Conservation (phyloP, 495 filamentous ascomycete genomes). For the Amorphotheca resinae region DNA sequence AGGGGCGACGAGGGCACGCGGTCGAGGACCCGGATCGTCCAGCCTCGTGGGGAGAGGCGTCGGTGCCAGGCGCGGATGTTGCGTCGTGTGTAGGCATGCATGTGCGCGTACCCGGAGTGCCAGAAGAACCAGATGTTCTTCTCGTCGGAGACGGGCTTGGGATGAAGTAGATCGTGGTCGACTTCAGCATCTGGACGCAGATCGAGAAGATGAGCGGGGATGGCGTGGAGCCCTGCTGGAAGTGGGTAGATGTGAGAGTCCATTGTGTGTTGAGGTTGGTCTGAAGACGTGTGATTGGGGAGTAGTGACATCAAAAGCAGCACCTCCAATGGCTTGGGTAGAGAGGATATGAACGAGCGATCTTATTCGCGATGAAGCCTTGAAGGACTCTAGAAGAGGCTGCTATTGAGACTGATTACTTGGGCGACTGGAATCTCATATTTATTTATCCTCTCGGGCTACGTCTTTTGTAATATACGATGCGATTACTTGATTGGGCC, state of each 20-base stretch:
- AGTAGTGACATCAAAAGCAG: too few relatives aligned
- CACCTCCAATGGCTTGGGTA: too few relatives aligned
- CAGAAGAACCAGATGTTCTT: conserved; percentile 50
- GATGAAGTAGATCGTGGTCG: conserved; percentile 31
- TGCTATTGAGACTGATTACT: too few relatives aligned
- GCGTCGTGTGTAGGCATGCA: conserved; percentile 40
- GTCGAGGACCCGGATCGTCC: conserved; percentile 40
- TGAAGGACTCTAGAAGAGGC: too few relatives aligned
- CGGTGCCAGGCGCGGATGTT: conserved; percentile 45
- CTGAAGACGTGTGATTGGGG: not conserved
- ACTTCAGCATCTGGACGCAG: conserved; percentile 33
- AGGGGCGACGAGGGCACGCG: conserved; percentile 27
- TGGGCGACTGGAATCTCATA: too few relatives aligned
- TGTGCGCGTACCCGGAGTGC: conserved; percentile 32
- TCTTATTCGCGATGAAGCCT: too few relatives aligned
- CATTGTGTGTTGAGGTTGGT: not conserved
- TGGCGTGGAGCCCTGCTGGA: conserved; percentile 23
- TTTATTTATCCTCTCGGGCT: too few relatives aligned
- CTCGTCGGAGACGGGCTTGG: conserved; percentile 27
- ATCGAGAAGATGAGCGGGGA: conserved; percentile 28
- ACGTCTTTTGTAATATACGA: too few relatives aligned
- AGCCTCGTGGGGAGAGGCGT: conserved; percentile 36
- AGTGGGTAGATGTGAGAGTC: conserved; percentile 18
- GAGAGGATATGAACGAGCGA: too few relatives aligned
- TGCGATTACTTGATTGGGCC: too few relatives aligned